Evolutionary conservation across 202 grass and related monocot species (phyloP), one percentile per base, ranked within the genome.

Genomic region (Carex arenaria): DNA sequence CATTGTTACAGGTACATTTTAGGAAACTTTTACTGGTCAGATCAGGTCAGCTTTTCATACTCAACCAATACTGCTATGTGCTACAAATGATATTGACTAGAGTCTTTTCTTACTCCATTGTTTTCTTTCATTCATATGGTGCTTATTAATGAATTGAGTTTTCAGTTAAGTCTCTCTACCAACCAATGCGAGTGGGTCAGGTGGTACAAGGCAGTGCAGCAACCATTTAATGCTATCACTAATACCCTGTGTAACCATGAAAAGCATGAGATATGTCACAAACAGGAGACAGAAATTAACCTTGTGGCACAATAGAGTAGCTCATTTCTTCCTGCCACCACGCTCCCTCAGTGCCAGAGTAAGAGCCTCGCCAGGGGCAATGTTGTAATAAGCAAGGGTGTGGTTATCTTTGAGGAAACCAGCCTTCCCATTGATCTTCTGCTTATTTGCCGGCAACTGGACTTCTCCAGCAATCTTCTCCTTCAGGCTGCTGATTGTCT

Each of bases 281-380:
- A 72, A 22, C 30, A 84, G 30, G 36, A 74, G 52, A 36, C 40
- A 63, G 55, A 54, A 45, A 67, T 30, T 30, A 42, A 72, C 82
- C 55, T 72, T 77, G 14, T 77, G 28, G 15, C 26, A 56, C 30
- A 53, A 69, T 15, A 31, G 70, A 80, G 82, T 80, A 53, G 55
- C 70, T 98, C 65, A 93, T 98, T 91, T 95, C 84, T 95, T 98
- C 86, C 93, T 95, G 84, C 96, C 96, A 89, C 96, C 96, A 85
- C 96, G 93, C 83, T 98, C 96, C 85, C 93, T 95, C 38, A 98
- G 82, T 28, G 96, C 86, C 67, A 98, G 89, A 71, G 78, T 90
- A 76, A 98, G 79, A 60, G 90, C 82, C 36, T 95, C 89, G 38
- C 93, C 91, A 67, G 89, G 91, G 47, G 88, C 83, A 86, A 98